These are phyloP conservation scores for Trichophyton equinum DNA, from an alignment of 2,329 filamentous ascomycete species.

Conservation along the genomic window DNA sequence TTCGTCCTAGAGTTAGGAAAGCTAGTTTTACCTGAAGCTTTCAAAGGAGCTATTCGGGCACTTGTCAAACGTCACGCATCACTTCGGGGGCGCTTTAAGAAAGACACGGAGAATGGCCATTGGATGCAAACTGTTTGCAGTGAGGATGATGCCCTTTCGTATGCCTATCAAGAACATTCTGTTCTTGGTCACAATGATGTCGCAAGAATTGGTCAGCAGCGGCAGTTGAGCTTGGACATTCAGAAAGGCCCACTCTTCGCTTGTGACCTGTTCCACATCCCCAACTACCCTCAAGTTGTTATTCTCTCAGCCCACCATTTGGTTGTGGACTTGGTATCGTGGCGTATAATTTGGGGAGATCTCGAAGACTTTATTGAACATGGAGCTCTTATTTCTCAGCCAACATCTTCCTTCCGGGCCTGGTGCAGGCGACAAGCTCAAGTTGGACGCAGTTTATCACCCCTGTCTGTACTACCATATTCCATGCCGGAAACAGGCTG, in stretches of 20 bases:
- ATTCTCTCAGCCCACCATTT: conserved; percentile 29
- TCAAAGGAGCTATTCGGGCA: not conserved
- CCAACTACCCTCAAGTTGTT: conserved; percentile 21
- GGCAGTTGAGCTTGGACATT: conserved; percentile 25
- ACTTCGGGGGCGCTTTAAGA: conserved; percentile 1
- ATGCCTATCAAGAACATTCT: conserved; percentile 16
- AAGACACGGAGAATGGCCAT: not conserved
- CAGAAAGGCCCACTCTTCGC: conserved; percentile 30
- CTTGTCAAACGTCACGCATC: not conserved
- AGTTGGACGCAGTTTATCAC: not conserved
- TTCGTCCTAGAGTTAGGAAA: conserved; percentile 1
- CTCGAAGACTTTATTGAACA: conserved; percentile 24
- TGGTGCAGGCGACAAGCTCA: not conserved
- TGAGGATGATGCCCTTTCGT: conserved; percentile 10
- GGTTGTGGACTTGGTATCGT: conserved; percentile 31
- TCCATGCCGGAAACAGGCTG: conserved; percentile 13
- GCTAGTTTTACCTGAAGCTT: not conserved
- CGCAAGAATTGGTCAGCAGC: conserved; percentile 20
- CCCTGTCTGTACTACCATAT: conserved; percentile 21
- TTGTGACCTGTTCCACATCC: conserved; percentile 30
- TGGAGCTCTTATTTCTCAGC: not conserved
- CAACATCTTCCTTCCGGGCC: not conserved
- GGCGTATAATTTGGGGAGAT: conserved; percentile 29
- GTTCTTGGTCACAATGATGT: conserved; percentile 15
- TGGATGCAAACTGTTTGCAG: conserved; percentile 13